These are phyloP conservation scores for Aspergillus sp. DNA, from an alignment of 2,329 filamentous ascomycete genomes.

Conservation along the genomic window DNA sequence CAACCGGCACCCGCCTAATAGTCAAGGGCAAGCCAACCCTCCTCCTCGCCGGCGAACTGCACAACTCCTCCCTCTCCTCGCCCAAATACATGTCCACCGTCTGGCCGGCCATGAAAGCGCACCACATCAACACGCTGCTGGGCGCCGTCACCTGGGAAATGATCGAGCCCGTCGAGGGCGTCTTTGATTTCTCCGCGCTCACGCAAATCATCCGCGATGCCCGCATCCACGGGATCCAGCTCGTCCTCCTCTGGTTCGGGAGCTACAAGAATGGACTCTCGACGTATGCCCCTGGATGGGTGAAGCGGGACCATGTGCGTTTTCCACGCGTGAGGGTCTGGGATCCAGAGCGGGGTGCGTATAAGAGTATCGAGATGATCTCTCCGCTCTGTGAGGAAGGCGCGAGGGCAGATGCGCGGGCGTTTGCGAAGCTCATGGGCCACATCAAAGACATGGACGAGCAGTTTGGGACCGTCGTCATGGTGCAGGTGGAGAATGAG, in stretches of 20 bases:
- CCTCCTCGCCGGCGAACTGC: conserved; percentile 50
- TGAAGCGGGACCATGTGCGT: neutral
- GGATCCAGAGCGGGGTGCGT: conserved; percentile 27
- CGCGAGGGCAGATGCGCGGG: conserved; percentile 43
- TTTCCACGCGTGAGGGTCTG: conserved; percentile 24
- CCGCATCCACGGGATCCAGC: conserved; percentile 37
- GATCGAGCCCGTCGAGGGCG: conserved; percentile 51
- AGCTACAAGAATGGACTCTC: conserved; percentile 53
- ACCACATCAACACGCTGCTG: conserved; percentile 52
- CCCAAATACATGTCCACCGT: conserved; percentile 50
- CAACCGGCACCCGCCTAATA: conserved; percentile 41
- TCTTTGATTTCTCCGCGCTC: conserved; percentile 49
- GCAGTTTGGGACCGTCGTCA: conserved; percentile 55
- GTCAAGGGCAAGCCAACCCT: conserved; percentile 52
- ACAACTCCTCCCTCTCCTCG: conserved; percentile 54
- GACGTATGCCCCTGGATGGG: neutral
- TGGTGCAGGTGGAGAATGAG: conserved; percentile 65
- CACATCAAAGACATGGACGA: conserved; percentile 52
- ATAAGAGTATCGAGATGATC: conserved; percentile 19
- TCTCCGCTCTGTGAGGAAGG: conserved; percentile 44
- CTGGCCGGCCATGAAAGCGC: conserved; percentile 49
- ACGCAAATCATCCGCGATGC: conserved; percentile 28
- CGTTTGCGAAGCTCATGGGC: conserved; percentile 44
- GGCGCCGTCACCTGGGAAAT: conserved; percentile 53
- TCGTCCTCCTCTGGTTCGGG: conserved; percentile 55